phyloP scores from a whole-genome alignment of 1,139 yeast species.

The Lodderomyces metapsilosis region DNA sequence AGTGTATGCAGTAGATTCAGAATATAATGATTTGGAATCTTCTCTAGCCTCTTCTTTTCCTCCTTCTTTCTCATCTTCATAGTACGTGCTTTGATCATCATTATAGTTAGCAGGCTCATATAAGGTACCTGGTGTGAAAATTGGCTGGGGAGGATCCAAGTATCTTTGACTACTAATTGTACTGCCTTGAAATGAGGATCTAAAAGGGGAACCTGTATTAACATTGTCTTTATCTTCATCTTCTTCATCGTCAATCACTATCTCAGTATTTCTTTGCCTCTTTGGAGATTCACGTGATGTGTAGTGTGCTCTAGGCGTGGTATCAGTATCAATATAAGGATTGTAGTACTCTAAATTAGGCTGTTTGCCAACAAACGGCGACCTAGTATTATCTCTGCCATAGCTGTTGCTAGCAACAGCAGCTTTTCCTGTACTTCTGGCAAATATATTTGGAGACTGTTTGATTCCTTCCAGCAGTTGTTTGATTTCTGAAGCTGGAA shows the following conservation, averaged over 20 bases:
- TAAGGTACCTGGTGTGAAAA: conserved; percentile 60
- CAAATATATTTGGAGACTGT: conserved; percentile 46
- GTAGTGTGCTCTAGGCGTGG: conserved; percentile 53
- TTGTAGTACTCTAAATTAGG: conserved; percentile 25
- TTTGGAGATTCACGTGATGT: conserved; percentile 68
- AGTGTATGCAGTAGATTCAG: conserved; percentile 40
- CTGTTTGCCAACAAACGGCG: conserved; percentile 17
- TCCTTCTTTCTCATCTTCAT: conserved; percentile 25
- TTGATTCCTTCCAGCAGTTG: conserved; percentile 18
- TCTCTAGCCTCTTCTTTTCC: conserved; percentile 21
- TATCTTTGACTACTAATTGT: conserved; percentile 48
- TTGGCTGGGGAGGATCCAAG: conserved; percentile 63
- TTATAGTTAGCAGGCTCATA: conserved; percentile 51
- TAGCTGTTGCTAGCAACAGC: no score
- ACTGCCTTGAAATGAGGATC: conserved; percentile 35
- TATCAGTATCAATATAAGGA: neutral
- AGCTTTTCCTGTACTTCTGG: conserved; percentile 49
- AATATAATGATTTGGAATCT: conserved; percentile 36
- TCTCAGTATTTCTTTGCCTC: conserved; percentile 49
- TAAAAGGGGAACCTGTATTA: conserved; percentile 38
- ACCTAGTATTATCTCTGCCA: neutral
- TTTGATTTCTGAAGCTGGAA: conserved; percentile 27
- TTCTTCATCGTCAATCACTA: conserved; percentile 46
- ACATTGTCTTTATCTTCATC: conserved; percentile 26
- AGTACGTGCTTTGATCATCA: conserved; percentile 24